Evolutionary conservation across 2,329 filamentous ascomycete genomes (phyloP).

Genomic region (Diaporthe batatas): DNA sequence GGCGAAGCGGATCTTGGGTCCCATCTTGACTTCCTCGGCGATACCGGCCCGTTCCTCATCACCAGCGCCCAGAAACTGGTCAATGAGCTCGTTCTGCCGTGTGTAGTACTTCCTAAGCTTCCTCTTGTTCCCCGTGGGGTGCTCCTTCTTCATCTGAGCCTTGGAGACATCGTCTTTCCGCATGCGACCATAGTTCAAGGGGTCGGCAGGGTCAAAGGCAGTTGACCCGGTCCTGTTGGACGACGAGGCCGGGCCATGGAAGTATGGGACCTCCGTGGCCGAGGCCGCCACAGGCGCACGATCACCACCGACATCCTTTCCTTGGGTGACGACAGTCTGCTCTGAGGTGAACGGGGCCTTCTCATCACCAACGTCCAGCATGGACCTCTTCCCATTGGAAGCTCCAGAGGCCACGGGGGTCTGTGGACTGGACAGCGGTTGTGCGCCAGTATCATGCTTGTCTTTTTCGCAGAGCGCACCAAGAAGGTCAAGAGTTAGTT

Average conservation of each 20-base stretch:
- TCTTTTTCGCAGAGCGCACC: constrained; percentile 22
- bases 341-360: constrained; percentile 16
- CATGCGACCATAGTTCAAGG: constrained; percentile 56
- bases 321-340: constrained; percentile 30
- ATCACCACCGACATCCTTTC: constrained; percentile 37
- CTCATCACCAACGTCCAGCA: constrained; percentile 23
- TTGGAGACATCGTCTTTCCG: constrained; percentile 57
- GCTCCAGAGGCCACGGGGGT: not conserved
- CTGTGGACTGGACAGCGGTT: constrained; percentile 24
- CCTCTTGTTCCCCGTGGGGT: constrained; percentile 59
- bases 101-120: constrained; percentile 62
- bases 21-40: constrained; percentile 64
- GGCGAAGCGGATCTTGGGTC: constrained; percentile 65
- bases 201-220: constrained; percentile 41
- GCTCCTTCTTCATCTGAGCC: constrained; percentile 61
- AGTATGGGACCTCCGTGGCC: not conserved
- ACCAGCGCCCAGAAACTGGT: constrained; percentile 66
- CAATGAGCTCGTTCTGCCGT: constrained; percentile 62
- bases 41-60: constrained; percentile 67
- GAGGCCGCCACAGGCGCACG: not conserved
- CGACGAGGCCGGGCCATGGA: constrained; percentile 8
- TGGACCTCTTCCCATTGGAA: constrained; percentile 27
- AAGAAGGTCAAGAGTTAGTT: constrained; percentile 35
- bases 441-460: constrained; percentile 10
- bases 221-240: constrained; percentile 32